Percentiles rank a stretch among this genome's conserved stretches.
These are phyloP conservation scores for Penicillium sp. DNA, from an alignment of 2,329 filamentous ascomycete species.

Conservation along the genomic window DNA sequence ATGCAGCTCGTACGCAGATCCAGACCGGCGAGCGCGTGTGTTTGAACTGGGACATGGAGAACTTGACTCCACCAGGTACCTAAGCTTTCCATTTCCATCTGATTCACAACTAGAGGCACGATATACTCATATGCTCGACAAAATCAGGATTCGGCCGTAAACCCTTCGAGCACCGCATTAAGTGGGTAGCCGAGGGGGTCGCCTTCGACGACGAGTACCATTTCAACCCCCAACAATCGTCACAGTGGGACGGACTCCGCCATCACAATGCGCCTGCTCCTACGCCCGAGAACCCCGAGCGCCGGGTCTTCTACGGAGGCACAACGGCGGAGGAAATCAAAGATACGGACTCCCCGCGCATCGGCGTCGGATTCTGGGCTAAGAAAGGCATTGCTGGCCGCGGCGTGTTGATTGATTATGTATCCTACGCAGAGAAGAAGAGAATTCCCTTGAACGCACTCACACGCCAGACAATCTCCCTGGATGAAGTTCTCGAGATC, in stretches of 20 bases:
- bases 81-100: no score
- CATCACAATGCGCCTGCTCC: constrained; percentile 54
- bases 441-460: constrained; percentile 38
- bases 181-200: constrained; percentile 48
- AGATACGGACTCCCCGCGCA: constrained; percentile 35
- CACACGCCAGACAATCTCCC: constrained; percentile 36
- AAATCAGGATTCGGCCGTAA: constrained; percentile 54
- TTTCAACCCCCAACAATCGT: constrained; percentile 58
- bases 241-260: constrained; percentile 59
- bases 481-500: constrained; percentile 42
- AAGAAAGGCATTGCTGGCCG: constrained; percentile 45
- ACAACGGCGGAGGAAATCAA: constrained; percentile 42
- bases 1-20: constrained; percentile 57
- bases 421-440: constrained; percentile 39
- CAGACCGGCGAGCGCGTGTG: constrained; percentile 57
- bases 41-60: constrained; percentile 62
- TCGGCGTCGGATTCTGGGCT: constrained; percentile 45
- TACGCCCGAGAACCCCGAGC: constrained; percentile 32
- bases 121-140: neutral
- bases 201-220: constrained; percentile 57
- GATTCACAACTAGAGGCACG: no score
- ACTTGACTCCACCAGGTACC: constrained; percentile 54
- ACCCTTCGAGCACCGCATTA: constrained; percentile 58
- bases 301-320: constrained; percentile 42
- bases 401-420: constrained; percentile 46